Evolutionary conservation across 2,329 filamentous ascomycete species (phyloP).

Genomic region (Lachnellula cervina): DNA sequence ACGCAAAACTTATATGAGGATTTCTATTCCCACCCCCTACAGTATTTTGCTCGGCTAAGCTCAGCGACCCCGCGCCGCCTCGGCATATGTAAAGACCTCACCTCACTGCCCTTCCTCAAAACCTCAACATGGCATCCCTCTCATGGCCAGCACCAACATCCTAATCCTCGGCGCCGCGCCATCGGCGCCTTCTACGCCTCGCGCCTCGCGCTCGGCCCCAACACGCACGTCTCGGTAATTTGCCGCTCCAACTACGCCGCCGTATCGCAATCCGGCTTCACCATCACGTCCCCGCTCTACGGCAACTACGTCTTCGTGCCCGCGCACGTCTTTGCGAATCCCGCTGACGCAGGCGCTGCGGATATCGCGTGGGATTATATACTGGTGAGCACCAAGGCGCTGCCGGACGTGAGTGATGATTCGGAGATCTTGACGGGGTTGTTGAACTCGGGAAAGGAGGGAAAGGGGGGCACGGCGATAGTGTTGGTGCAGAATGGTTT

Average conservation of each 20-base stretch:
- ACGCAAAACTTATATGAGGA: too few relatives aligned
- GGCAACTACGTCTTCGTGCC: conserved; percentile 62
- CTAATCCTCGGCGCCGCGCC: conserved; percentile 65
- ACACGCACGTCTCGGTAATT: conserved; percentile 60
- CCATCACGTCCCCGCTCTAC: conserved; percentile 60
- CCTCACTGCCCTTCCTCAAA: neutral
- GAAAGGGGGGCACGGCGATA: conserved; percentile 21
- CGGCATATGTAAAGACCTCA: neutral
- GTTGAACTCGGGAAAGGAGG: conserved; percentile 4
- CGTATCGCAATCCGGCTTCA: conserved; percentile 57
- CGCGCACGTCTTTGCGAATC: conserved; percentile 57
- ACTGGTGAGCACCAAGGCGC: conserved; percentile 30
- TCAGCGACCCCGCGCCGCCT: neutral
- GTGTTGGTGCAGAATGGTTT: conserved; percentile 31
- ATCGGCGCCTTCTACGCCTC: conserved; percentile 71
- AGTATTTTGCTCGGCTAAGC: neutral
- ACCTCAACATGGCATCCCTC: neutral
- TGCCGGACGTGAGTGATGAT: conserved; percentile 30
- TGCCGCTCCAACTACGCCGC: conserved; percentile 69
- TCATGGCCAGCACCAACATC: conserved; percentile 39
- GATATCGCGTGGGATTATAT: conserved; percentile 38
- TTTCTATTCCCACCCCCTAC: neutral
- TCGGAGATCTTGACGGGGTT: conserved; percentile 25
- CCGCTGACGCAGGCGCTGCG: conserved; percentile 35
- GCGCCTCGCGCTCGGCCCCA: conserved; percentile 53